A percentile compares a stretch with the other conserved stretches of the same genome.
Evolutionary conservation across 495 filamentous ascomycete genomes (phyloP).

Genomic region (Platismatia glauca): DNA sequence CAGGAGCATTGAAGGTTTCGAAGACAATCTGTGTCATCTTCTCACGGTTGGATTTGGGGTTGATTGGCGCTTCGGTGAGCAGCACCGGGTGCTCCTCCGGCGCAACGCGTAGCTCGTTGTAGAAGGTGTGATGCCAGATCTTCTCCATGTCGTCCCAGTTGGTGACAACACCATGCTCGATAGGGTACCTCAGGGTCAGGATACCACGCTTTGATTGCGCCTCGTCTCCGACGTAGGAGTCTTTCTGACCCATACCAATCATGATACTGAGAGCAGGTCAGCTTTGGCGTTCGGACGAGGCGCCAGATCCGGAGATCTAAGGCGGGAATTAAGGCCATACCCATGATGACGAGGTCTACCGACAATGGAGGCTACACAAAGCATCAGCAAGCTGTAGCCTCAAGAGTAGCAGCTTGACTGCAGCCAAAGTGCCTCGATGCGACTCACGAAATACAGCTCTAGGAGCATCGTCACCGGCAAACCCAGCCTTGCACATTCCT

Average conservation of each 20-base stretch:
- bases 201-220: constrained; percentile 99
- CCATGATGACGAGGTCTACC: constrained; percentile 99
- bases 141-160: constrained; percentile 99
- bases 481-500: constrained; percentile 99
- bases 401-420: background rate
- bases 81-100: constrained; percentile 99
- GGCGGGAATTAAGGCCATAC: constrained; percentile 48
- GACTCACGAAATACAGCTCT: constrained; percentile 99
- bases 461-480: constrained; percentile 99
- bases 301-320: background rate
- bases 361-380: constrained; percentile 81
- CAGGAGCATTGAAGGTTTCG: constrained; percentile 99
- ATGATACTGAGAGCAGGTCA: constrained; percentile 71
- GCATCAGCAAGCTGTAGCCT: constrained; percentile 17
- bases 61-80: constrained; percentile 98
- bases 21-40: constrained; percentile 99
- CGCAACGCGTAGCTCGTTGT: constrained; percentile 99
- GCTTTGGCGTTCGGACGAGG: constrained; percentile 17
- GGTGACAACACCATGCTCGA: constrained; percentile 99
- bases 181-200: constrained; percentile 96
- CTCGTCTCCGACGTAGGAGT: constrained; percentile 99
- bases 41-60: constrained; percentile 99
- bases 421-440: background rate
- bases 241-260: constrained; percentile 99
- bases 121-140: constrained; percentile 99